Evolutionary conservation across 768 basidiomycete genomes (phyloP), one percentile per base, ranked within the genome.

Genomic region (Tylopilus intermedius): DNA sequence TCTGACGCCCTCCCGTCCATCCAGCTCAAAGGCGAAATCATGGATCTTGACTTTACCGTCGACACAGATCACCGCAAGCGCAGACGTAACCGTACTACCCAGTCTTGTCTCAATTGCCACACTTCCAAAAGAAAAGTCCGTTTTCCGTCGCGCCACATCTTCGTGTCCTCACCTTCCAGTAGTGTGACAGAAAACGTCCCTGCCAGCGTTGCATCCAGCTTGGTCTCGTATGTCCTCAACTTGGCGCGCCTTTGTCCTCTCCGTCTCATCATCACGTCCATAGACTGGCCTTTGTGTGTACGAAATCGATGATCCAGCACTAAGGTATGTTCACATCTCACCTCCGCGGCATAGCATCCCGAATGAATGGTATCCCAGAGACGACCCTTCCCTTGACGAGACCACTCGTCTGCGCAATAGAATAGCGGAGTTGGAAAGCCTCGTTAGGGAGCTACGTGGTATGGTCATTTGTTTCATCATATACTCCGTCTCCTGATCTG

Each of bases 261-360:
- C 54, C 44, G 1, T 45, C 56, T 58, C 41, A 44, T 48, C 53
- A 2, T 13, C 18, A 18, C 18, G 21, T 14, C 60, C 46, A 2
- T 6, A 92, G 89, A 94, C 93, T 21, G 93, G 93, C 47, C 86
- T 94, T 15, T 95, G 93, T 67, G 91, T 95, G 0, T 95, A 95
- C 60, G 93, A 95, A 65, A 88, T 94, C 58, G 93, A 94, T 66
- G 92, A 92, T 70, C 89, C 89, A 13, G 84, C 86, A 9, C 71
- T 88, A 35, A 78, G 88, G 90, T 88, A 58, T 15, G 57, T 35
- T n/a, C 52, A 7, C 26, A 13, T 18, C 46, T 35, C 45, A 32
- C 43, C 5, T 49, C 46, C 49, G 10, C 14, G 15, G 4, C 21
- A 6, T 33, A 14, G 13, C 30, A 27, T 47, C 5, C 50, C 49